phyloP scores from a whole-genome alignment of 352 stramenopile species.

The Phytopythium helicoides region DNA sequence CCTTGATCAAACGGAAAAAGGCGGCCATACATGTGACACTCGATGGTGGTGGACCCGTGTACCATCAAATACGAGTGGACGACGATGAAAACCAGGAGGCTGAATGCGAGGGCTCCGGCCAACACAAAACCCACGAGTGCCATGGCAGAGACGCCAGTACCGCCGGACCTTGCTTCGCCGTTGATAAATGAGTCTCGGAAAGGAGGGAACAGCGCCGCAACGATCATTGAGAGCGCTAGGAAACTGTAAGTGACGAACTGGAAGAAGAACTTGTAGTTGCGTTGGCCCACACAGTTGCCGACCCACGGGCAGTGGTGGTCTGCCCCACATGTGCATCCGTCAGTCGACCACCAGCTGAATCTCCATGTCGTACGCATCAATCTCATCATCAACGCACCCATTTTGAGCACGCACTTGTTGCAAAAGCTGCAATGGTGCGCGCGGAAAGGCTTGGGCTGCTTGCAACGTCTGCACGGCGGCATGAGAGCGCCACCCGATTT shows the following conservation, averaged over 20 bases:
- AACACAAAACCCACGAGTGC: slow-evolving; percentile 74
- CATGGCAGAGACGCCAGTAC: slow-evolving; percentile 39
- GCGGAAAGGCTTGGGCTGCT: slow-evolving; percentile 72
- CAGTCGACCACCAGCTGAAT: background rate
- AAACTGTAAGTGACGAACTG: slow-evolving; percentile 83
- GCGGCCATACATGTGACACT: slow-evolving; percentile 72
- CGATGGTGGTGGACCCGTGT: slow-evolving; percentile 71
- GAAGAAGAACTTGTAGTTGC: slow-evolving; percentile 89
- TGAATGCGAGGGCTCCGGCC: slow-evolving; percentile 60
- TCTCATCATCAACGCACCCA: slow-evolving; percentile 63
- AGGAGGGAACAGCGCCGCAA: slow-evolving; percentile 47
- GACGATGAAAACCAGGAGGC: slow-evolving; percentile 66
- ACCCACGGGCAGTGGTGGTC: slow-evolving; percentile 99
- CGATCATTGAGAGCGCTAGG: slow-evolving; percentile 55
- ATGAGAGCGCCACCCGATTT: slow-evolving; percentile 9
- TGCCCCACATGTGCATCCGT: slow-evolving; percentile 17
- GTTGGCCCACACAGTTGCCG: slow-evolving; percentile 77
- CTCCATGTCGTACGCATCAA: background rate
- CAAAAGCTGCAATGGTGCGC: slow-evolving; percentile 87
- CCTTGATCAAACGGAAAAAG: slow-evolving; percentile 65
- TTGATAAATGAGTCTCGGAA: slow-evolving; percentile 35
- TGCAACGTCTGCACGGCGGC: slow-evolving; percentile 57
- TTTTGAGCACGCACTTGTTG: slow-evolving; percentile 81
- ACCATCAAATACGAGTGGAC: slow-evolving; percentile 73
- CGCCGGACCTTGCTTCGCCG: background rate